These are phyloP conservation scores for Colletotrichum higginsianum DNA, from an alignment of 2,329 filamentous ascomycete species.

Conservation along the genomic window DNA sequence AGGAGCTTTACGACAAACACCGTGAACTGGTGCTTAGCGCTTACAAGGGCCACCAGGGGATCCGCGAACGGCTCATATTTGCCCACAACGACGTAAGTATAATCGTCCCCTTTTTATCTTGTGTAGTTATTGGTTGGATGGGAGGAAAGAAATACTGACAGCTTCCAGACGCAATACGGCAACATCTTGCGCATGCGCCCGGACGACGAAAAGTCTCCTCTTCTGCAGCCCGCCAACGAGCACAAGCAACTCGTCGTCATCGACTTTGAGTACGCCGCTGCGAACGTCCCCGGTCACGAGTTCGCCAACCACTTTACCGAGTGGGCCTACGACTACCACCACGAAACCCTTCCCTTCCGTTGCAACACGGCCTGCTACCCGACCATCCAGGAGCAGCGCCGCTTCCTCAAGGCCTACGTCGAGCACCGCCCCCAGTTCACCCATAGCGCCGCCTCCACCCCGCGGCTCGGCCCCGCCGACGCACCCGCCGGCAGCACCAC, in stretches of 20 bases:
- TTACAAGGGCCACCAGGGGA: slow-evolving; percentile 76
- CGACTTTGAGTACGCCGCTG: slow-evolving; percentile 96
- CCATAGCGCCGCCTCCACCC: slow-evolving; percentile 64
- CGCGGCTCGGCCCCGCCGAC: slow-evolving; percentile 63
- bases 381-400: slow-evolving; percentile 82
- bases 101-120: background rate
- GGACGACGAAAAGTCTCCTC: slow-evolving; percentile 83
- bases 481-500: slow-evolving; percentile 49
- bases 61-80: slow-evolving; percentile 87
- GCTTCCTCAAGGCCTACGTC: slow-evolving; percentile 90
- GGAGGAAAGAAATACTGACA: slow-evolving; percentile 7
- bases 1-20: slow-evolving; percentile 82
- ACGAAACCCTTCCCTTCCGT: slow-evolving; percentile 73
- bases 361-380: slow-evolving; percentile 83
- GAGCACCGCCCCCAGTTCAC: slow-evolving; percentile 81
- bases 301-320: slow-evolving; percentile 99
- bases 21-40: slow-evolving; percentile 79
- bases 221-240: slow-evolving; percentile 89
- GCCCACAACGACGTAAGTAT: slow-evolving; percentile 93
- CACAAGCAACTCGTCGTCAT: slow-evolving; percentile 98
- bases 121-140: background rate
- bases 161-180: slow-evolving; percentile 89
- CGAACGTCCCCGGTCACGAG: slow-evolving; percentile 88
- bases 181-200: slow-evolving; percentile 87
- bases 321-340: slow-evolving; percentile 98